Percentiles rank a stretch among this genome's conserved stretches.
Conservation (phyloP, 2,329 filamentous ascomycete species). For the Ambrosiella cleistominuta region DNA sequence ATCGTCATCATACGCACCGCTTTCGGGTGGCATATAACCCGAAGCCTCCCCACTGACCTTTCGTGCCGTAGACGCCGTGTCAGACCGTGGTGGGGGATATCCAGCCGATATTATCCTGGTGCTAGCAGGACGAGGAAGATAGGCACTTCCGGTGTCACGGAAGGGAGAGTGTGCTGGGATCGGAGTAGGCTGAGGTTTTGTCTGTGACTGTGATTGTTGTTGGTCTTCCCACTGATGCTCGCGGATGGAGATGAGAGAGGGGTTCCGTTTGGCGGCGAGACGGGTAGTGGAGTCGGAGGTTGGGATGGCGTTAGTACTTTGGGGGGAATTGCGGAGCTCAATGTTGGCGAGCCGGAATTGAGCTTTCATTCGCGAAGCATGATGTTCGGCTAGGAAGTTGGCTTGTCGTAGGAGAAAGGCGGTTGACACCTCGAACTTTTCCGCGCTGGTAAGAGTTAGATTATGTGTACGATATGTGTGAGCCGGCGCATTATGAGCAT, state of each 20-base stretch:
- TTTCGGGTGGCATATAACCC: neutral
- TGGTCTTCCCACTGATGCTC: neutral
- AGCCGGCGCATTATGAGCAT: no score
- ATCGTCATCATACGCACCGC: neutral
- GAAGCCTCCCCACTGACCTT: neutral
- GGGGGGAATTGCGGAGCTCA: slow-evolving; percentile 34
- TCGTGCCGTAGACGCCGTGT: neutral
- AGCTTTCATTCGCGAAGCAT: slow-evolving; percentile 74
- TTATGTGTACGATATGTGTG: no score
- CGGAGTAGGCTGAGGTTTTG: neutral
- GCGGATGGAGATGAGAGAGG: neutral
- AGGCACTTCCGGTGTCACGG: neutral
- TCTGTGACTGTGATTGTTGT: neutral
- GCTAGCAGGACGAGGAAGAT: neutral
- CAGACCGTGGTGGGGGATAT: neutral
- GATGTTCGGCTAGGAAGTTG: slow-evolving; percentile 80
- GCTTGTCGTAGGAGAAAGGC: slow-evolving; percentile 85
- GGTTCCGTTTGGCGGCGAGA: neutral
- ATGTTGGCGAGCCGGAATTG: slow-evolving; percentile 66
- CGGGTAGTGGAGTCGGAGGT: slow-evolving; percentile 1
- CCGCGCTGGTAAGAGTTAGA: slow-evolving; percentile 32
- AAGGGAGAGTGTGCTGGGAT: neutral
- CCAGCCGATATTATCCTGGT: neutral
- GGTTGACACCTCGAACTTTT: slow-evolving; percentile 66
- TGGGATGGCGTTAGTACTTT: slow-evolving; percentile 37